Base-by-base conservation (phyloP, 805 yeast genomes). In the Wickerhamiella sorbophila region DNA sequence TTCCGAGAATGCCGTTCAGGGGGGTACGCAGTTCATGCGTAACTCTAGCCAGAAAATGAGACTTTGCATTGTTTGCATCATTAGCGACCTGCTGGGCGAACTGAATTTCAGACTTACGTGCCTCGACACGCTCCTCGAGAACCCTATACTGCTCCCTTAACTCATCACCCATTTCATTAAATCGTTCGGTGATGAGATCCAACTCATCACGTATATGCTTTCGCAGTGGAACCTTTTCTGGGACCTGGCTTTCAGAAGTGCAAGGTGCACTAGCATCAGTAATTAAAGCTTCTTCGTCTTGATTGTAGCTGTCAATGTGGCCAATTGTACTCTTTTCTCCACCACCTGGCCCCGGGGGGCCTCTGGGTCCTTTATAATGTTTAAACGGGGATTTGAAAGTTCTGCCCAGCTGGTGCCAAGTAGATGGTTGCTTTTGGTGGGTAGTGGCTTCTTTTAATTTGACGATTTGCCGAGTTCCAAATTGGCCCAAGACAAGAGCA, bases 21-120 rank as follows among this genome's bases (percentile, higher is more conserved):
- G 98, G 98, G 0, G 97, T 91, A 52, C 97, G 73, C 55, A 91
- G 67, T 63, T 91, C 98, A 59, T 85, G 95, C 0, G 95, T 83
- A 15, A 85, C 86, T 51, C 87, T 83, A 2, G 95, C 95, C 53
- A 85, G 79, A 57, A 85, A 85, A 5, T 84, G 86, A 5, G 97
- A 87, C 56, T 91, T 91, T 2, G 97, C 95, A 52, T 91, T 96
- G 59, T 88, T 88, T 1, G 98, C 98, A 22, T 80, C 75, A 61
- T 88, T 96, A 0, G 95, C 96, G 56, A 49, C 52, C n/a, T 50
- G 49, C 15, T 84, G 82, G 8, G 95, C 91, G 1, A 78, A 55
- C 60, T 88, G 96, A 40, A 88, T 67, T 59, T 88, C 95, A 51
- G 74, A 77, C 0, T 97, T 88, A 56, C 97, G 72, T 26, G 78